These are phyloP conservation scores for Starmera quercuum DNA, from an alignment of 805 yeast species.

Conservation along the genomic window DNA sequence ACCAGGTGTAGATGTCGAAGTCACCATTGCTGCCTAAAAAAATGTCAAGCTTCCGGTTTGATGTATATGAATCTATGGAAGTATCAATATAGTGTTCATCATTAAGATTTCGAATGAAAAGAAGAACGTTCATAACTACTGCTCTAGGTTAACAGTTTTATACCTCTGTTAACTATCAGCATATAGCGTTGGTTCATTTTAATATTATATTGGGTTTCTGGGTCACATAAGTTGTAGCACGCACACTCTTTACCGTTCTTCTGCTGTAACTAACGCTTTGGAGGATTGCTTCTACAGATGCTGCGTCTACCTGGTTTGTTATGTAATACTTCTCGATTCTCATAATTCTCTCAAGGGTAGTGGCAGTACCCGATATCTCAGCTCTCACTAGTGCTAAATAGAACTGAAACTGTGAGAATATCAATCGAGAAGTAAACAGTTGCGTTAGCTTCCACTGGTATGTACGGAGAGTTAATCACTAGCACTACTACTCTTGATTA, in stretches of 20 bases:
- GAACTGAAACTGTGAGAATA: too few species aligned
- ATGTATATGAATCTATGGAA: neutral
- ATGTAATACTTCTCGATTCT: too few species aligned
- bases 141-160: slow-evolving; percentile 22
- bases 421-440: too few species aligned
- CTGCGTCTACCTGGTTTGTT: neutral
- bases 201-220: neutral
- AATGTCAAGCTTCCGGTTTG: too few species aligned
- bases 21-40: slow-evolving; percentile 74
- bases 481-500: too few species aligned
- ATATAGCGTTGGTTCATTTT: slow-evolving; percentile 1
- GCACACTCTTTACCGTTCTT: neutral
- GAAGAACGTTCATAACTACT: neutral
- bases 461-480: too few species aligned
- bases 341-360: too few species aligned
- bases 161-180: slow-evolving; percentile 26
- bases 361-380: too few species aligned
- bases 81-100: neutral
- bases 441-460: too few species aligned
- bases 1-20: slow-evolving; percentile 99
- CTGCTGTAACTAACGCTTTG: slow-evolving; percentile 7
- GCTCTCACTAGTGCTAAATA: too few species aligned
- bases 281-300: neutral
- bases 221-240: neutral
- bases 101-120: neutral